Evolutionary conservation across 2,329 filamentous ascomycete genomes (phyloP).

Genomic region (Phialophora chinensis): DNA sequence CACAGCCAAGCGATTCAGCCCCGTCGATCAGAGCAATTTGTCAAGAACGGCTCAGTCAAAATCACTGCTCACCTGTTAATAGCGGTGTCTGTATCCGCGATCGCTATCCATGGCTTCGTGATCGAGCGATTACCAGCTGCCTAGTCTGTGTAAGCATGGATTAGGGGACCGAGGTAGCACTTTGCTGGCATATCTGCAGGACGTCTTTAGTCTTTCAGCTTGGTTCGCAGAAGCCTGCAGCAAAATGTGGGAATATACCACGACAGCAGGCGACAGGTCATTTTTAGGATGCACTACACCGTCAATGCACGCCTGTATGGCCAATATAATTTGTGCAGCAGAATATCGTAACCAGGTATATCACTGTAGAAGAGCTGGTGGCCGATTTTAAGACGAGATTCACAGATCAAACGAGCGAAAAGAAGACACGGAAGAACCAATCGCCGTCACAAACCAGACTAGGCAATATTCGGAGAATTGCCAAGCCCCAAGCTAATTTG

Average conservation of each 20-base stretch:
- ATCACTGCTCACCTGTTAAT: neutral
- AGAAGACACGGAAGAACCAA: neutral
- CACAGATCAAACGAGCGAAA: neutral
- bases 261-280: neutral
- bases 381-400: neutral
- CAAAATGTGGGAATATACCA: neutral
- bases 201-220: neutral
- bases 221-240: neutral
- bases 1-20: conserved; percentile 2
- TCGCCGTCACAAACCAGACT: neutral
- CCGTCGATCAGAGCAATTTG: neutral
- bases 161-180: neutral
- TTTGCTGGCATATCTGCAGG: neutral
- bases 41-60: neutral
- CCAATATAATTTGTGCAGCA: neutral
- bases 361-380: neutral
- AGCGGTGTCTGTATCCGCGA: neutral
- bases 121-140: neutral
- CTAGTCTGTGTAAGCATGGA: neutral
- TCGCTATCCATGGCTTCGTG: neutral
- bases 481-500: neutral
- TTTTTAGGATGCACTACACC: neutral
- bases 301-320: neutral
- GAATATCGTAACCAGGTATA: neutral
- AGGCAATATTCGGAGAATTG: neutral